Base-by-base conservation (phyloP, 352 stramenopile genomes). In the Thalassiosira allenii region DNA sequence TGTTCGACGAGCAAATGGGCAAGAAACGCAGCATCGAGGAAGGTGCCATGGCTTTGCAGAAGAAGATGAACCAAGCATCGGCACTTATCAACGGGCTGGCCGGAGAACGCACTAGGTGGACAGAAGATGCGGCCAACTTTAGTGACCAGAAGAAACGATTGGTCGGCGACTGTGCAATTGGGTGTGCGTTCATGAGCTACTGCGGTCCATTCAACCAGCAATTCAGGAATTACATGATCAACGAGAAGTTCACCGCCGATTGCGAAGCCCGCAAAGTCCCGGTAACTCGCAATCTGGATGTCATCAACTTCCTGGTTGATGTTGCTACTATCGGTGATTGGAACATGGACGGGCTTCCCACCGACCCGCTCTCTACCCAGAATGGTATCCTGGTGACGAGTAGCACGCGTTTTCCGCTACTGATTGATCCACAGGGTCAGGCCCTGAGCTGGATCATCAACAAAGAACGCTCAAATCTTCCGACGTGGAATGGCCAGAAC, bases 341-440 rank as follows among this genome's bases (percentile, higher is more conserved):
- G 97, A 98, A 98, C 86, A 97, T 99, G 84, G 91, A 99, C 70
- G 97, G 97, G 0, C 81, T 99, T 8, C 97, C 97, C 20, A 98
- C 97, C 0, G 97, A 99, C 88, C 95, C 96, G 3, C 88, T 99
- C 9, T 98, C 95, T 23, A 98, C 98, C 81, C 96, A 99, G 75
- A 99, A 99, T 84, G 97, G 97, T 77, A 99, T 99, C 84, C 96
- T 99, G 81, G 97, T 99, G 17, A 99, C 97, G 22, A 95, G 95
- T 29, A 98, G 95, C 37, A 98, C 95, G 32, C 93, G 97, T 2
- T 99, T 98, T 67, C 97, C 97, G 22, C 89, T 99, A 32, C 87
- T 99, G 12, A 96, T 99, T 53, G 97, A 99, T 85, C 97, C 97
- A 0, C 97, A 99, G 83, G 97, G 97, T 25, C 97, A 99, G 80